Percentiles rank a stretch among this genome's conserved stretches.
These are phyloP conservation scores for Astrocystis sublimbata DNA, from an alignment of 495 filamentous ascomycete genomes.

Conservation along the genomic window DNA sequence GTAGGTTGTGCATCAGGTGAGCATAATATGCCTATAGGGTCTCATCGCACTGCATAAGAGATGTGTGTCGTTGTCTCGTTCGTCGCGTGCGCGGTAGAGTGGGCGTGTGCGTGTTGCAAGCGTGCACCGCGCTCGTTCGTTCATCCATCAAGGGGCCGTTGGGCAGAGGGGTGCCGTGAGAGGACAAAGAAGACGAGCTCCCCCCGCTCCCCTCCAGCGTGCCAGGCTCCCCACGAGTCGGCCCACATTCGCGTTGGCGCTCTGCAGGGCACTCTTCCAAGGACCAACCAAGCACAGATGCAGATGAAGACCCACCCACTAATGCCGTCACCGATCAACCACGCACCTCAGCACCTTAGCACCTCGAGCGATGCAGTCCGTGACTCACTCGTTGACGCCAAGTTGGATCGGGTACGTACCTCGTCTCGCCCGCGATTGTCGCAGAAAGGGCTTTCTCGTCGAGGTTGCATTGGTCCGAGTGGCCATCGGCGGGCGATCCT, in stretches of 20 bases:
- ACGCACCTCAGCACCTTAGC: no score
- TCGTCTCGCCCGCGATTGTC: neutral
- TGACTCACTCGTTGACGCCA: slow-evolving; percentile 15
- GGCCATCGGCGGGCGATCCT: slow-evolving; percentile 15
- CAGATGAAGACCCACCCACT: neutral
- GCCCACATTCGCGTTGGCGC: slow-evolving; percentile 15
- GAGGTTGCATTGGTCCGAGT: slow-evolving; percentile 20
- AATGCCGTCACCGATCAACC: neutral
- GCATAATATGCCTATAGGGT: slow-evolving; percentile 14
- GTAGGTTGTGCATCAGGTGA: slow-evolving; percentile 20
- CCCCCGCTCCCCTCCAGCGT: no score
- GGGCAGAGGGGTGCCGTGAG: no score
- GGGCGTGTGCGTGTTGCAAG: slow-evolving; percentile 28
- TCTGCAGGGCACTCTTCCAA: neutral
- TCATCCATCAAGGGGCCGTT: no score
- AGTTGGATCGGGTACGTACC: neutral
- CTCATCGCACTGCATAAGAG: slow-evolving; percentile 27
- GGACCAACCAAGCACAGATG: neutral
- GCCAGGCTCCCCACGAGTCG: no score
- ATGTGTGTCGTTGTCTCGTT: slow-evolving; percentile 28
- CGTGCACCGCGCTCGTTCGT: slow-evolving; percentile 27
- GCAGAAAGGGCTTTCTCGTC: neutral
- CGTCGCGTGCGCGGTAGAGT: slow-evolving; percentile 23
- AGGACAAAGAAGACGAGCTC: no score
- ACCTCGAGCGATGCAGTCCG: no score